Evolutionary conservation across 306 rosid genomes (phyloP).

Genomic region (Prunus fruticosa): DNA sequence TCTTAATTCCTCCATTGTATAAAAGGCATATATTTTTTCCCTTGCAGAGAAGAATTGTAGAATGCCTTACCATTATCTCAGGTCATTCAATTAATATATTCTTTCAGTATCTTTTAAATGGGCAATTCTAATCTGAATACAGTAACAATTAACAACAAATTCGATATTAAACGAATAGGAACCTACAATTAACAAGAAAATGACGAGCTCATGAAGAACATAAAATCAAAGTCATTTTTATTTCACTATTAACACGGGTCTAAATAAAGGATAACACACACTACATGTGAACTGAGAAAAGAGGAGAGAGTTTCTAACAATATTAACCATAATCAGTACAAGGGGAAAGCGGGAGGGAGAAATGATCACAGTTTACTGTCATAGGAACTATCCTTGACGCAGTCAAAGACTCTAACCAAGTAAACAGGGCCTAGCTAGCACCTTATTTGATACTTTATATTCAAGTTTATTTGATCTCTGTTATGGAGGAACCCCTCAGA

Average conservation of each 20-base stretch:
- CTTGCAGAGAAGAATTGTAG: neutral
- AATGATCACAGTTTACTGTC: neutral
- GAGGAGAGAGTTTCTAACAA: no score
- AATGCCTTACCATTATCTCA: no score
- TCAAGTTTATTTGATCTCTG: neutral
- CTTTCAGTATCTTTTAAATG: no score
- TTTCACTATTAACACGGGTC: neutral
- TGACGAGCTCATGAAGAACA: no score
- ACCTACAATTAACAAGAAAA: no score
- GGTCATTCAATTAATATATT: no score
- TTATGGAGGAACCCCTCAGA: slow-evolving; percentile 29
- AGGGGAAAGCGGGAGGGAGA: neutral
- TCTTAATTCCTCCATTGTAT: neutral
- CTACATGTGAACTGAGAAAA: neutral
- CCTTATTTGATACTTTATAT: neutral
- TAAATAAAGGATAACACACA: neutral
- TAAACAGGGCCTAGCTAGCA: slow-evolving; percentile 28
- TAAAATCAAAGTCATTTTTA: neutral
- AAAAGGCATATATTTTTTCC: neutral
- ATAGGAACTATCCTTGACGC: neutral
- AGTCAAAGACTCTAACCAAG: neutral
- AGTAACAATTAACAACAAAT: no score
- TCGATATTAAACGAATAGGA: no score
- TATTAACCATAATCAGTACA: no score
- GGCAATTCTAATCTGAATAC: no score